Base-by-base conservation (phyloP, 345 rosid species). In the Punica granatum region DNA sequence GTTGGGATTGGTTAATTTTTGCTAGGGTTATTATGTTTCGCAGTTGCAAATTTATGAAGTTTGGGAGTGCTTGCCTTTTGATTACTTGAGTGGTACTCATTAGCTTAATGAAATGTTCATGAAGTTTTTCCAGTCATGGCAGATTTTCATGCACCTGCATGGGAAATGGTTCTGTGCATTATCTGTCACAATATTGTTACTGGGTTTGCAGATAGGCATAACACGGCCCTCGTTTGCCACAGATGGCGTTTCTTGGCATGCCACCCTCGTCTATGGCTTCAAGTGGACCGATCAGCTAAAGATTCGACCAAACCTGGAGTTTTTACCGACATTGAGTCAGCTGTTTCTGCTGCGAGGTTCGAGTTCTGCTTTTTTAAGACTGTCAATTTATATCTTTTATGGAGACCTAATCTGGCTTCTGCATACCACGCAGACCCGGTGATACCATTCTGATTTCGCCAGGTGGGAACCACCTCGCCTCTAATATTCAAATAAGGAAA, bases 161-260 rank as follows among this genome's bases (percentile, higher is more conserved):
- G 15, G 32, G 60, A 23, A 54, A 54, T 54, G 32, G 60, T 54
- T 26, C n/a, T 66, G 42, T 72, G 78, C 69, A 35, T 39, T 67
- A 25, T 71, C 77, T 83, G 78, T 82, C 80, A 80, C 79, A 73
- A 77, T 56, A 71, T 70, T 77, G 77, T 70, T 77, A 73, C 68
- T 86, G 89, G 83, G 89, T 77, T 82, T 90, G 96, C 97, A 93
- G 98, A 93, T 93, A 86, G 97, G 87, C 88, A 93, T 89, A 93
- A 90, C 88, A 83, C 96, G 70, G 96, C 99, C 83, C 96, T 91
- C 83, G 96, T 89, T 88, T 91, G 96, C 96, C 93, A 88, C 92
- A 94, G 97, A 94, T 94, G 99, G 99, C 65, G 66, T 68, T 83
- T 81, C 74, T 74, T 94, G 89, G 99, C 97, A 54, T 91, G 97